phyloP scores from a whole-genome alignment of 2,329 filamentous ascomycete genomes.

The Sarocladiaceae sp. region DNA sequence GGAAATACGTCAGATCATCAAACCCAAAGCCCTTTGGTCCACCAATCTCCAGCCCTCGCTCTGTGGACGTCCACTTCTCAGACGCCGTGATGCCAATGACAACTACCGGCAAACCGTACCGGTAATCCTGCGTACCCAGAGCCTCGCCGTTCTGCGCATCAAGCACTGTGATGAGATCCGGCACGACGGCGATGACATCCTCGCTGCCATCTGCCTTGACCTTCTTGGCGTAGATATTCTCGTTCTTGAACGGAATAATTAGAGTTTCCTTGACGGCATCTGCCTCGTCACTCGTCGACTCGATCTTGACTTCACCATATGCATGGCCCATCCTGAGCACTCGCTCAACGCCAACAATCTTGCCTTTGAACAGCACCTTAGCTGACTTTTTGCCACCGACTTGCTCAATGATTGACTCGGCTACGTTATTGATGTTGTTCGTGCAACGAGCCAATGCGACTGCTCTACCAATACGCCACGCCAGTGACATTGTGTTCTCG shows the following conservation, averaged over 20 bases:
- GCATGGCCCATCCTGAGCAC: conserved; percentile 52
- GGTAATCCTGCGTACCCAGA: conserved; percentile 52
- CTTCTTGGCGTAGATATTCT: conserved; percentile 57
- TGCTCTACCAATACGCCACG: conserved; percentile 56
- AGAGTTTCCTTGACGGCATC: conserved; percentile 25
- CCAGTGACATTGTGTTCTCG: conserved; percentile 47
- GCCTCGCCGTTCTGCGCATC: conserved; percentile 54
- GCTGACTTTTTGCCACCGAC: conserved; percentile 50
- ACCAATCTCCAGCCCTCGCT: conserved; percentile 43
- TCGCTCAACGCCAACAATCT: conserved; percentile 58
- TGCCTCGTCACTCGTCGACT: conserved; percentile 33
- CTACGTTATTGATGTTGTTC: conserved; percentile 49
- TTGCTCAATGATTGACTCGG: conserved; percentile 54
- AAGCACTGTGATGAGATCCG: conserved; percentile 52
- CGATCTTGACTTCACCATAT: conserved; percentile 55
- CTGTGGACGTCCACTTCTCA: conserved; percentile 39
- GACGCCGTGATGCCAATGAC: conserved; percentile 43
- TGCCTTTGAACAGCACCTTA: conserved; percentile 58
- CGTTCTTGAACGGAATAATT: conserved; percentile 70
- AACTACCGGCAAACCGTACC: conserved; percentile 47
- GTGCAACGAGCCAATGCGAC: conserved; percentile 46
- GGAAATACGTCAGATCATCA: conserved; percentile 41
- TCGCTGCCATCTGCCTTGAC: conserved; percentile 15
- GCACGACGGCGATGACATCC: conserved; percentile 47
- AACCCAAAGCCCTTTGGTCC: conserved; percentile 46